Base-by-base conservation (phyloP, 768 basidiomycete species). In the Tricholoma saponaceum region DNA sequence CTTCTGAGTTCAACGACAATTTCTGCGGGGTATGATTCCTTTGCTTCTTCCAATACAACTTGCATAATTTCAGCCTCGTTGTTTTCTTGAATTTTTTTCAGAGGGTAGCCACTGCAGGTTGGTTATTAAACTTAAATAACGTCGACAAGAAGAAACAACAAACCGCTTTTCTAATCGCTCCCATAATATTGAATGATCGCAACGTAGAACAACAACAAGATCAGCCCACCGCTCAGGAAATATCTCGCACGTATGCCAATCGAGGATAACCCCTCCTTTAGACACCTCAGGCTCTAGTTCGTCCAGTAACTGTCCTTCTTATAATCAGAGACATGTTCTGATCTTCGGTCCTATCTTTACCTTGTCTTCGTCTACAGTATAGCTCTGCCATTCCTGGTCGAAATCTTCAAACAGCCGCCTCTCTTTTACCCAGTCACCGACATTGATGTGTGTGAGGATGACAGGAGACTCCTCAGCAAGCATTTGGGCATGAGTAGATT, bases 1-100 rank as follows among this genome's bases (percentile, higher is more conserved):
- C 90, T 94, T 58, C 80, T 72, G 23, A 98, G 76, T 66, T 92
- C 92, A 16, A 98, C 87, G 23, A 98, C 82, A 60, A 96, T 90
- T 70, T 91, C 87, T n/a, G 79, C 66, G 0, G 87, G 81, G 70
- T 98, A 99, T 0, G 93, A 91, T 37, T 85, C 84, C 44, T 85
- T 79, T 3, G 96, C 95, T 70, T 99, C 97, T 30, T 92, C 88
- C 10, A 90, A 75, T 35, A 97, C 86, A 52, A 95, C 85, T 66
- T 91, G 80, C 95, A 98, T 97, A 67, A 99, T 98, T 75, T 99
- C 97, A 12, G 95, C 95, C 66, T 95, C 90, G 71, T 98, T 95
- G 71, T 99, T 99, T 73, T 99, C 97, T 69, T 95, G 90, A 4
- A 99, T 92, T 74, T 99, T 99, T 70, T 92, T 92, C 51, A 95